Conservation (phyloP, 2,329 filamentous ascomycete species). For the Xylariaceae sp. region DNA sequence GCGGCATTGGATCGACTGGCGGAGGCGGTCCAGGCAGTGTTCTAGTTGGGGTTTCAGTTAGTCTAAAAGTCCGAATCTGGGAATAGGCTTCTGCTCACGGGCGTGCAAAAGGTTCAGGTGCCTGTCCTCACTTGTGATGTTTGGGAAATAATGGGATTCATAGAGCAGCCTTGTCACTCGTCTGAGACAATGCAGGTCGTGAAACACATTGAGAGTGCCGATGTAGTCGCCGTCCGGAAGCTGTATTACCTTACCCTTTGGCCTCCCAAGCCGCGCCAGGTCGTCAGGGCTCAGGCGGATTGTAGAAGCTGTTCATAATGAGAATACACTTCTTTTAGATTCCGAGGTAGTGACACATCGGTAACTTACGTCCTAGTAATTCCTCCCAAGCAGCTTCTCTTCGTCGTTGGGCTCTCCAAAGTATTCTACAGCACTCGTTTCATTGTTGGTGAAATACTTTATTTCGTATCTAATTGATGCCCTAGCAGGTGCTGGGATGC, state of each 20-base stretch:
- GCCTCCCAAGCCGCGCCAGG: not conserved
- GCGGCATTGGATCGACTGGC: slow-evolving; percentile 10
- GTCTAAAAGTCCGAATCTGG: not conserved
- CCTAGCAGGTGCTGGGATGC: not conserved
- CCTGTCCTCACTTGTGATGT: slow-evolving; percentile 8
- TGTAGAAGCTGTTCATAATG: not conserved
- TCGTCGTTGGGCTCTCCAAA: slow-evolving; percentile 11
- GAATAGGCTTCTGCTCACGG: not conserved
- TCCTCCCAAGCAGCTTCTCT: slow-evolving; percentile 7
- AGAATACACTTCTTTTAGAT: too few relatives aligned
- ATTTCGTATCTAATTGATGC: slow-evolving; percentile 1
- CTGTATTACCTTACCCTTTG: slow-evolving; percentile 1
- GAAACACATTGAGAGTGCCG: slow-evolving; percentile 4
- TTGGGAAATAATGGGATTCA: slow-evolving; percentile 9
- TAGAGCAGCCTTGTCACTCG: slow-evolving; percentile 8
- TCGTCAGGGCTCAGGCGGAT: slow-evolving; percentile 4
- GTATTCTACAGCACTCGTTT: not conserved
- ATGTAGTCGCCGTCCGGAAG: slow-evolving; percentile 13
- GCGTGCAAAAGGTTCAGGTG: slow-evolving; percentile 2
- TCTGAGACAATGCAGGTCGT: slow-evolving; percentile 10
- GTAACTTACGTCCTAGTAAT: slow-evolving; percentile 6
- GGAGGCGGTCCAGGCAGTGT: slow-evolving; percentile 12
- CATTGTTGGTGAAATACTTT: slow-evolving; percentile 1
- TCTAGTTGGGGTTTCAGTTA: not conserved
- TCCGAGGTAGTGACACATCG: too few relatives aligned